phyloP scores from a whole-genome alignment of 352 stramenopile genomes.

The Aphanomyces stellatus region DNA sequence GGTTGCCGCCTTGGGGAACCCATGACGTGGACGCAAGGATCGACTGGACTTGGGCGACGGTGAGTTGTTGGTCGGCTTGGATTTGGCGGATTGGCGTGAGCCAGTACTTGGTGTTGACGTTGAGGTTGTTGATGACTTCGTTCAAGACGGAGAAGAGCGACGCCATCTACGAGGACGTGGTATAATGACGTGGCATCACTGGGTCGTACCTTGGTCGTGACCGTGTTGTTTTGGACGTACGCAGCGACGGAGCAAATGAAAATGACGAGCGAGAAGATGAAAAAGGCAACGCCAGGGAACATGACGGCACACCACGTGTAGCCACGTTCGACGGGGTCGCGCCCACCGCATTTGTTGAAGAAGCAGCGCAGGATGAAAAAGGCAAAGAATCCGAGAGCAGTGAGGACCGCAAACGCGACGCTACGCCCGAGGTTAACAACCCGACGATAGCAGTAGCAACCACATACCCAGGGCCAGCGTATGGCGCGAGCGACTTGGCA shows the following conservation, averaged over 20 bases:
- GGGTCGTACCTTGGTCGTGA: constrained; percentile 41
- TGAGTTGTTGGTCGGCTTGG: neutral
- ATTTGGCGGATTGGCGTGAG: constrained; percentile 32
- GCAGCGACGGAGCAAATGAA: constrained; percentile 76
- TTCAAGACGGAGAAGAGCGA: constrained; percentile 65
- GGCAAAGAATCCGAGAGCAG: constrained; percentile 36
- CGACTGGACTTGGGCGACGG: neutral
- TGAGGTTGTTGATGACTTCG: constrained; percentile 61
- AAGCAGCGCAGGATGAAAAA: constrained; percentile 67
- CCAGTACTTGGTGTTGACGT: constrained; percentile 63
- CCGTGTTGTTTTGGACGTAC: constrained; percentile 68
- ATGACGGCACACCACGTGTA: constrained; percentile 76
- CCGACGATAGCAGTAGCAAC: neutral
- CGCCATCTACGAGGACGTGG: too few species aligned
- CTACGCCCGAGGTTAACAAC: neutral
- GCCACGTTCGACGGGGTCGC: constrained; percentile 61
- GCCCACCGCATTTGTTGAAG: constrained; percentile 72
- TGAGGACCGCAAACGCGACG: constrained; percentile 65
- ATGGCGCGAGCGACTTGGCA: constrained; percentile 52
- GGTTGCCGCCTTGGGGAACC: too few species aligned
- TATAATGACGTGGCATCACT: neutral
- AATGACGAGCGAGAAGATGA: constrained; percentile 55
- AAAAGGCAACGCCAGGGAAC: constrained; percentile 49
- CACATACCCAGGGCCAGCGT: constrained; percentile 42
- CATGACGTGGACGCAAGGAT: neutral